phyloP scores from a whole-genome alignment of 306 rosid species.

The Lotus japonicus region DNA sequence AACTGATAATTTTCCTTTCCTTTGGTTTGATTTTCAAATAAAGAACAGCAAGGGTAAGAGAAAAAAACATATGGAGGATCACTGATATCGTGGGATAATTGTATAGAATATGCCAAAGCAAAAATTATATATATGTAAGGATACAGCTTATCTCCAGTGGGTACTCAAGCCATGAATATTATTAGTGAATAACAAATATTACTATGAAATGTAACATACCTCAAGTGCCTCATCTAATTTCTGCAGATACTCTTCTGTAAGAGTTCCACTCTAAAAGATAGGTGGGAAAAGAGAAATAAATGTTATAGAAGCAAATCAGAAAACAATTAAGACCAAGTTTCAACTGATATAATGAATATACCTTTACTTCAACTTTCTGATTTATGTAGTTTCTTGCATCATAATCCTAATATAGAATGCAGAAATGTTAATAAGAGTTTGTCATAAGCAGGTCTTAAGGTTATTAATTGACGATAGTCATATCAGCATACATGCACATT shows the following conservation, averaged over 20 bases:
- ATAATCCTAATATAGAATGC: constrained; percentile 48
- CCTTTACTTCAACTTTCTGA: constrained; percentile 85
- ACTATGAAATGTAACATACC: constrained; percentile 36
- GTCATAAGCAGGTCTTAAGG: background rate
- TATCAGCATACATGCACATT: background rate
- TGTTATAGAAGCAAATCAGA: background rate
- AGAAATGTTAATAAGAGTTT: background rate
- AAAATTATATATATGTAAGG: background rate
- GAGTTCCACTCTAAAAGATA: constrained; percentile 67
- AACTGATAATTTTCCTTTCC: background rate
- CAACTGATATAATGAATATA: constrained; percentile 27
- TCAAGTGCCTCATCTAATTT: constrained; percentile 78
- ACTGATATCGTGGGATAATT: background rate
- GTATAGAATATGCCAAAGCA: background rate
- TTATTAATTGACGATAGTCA: background rate
- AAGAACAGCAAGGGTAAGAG: too few species aligned
- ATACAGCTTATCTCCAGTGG: background rate
- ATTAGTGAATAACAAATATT: background rate
- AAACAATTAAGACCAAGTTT: constrained; percentile 18
- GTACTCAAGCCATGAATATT: background rate
- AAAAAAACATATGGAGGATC: too few species aligned
- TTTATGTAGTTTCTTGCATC: constrained; percentile 76
- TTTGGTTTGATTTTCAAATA: background rate
- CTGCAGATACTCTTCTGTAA: constrained; percentile 59
- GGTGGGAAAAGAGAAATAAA: background rate